Evolutionary conservation across 2,329 filamentous ascomycete species (phyloP), one percentile per base, ranked within the genome.

Genomic region (Periconia sp.): DNA sequence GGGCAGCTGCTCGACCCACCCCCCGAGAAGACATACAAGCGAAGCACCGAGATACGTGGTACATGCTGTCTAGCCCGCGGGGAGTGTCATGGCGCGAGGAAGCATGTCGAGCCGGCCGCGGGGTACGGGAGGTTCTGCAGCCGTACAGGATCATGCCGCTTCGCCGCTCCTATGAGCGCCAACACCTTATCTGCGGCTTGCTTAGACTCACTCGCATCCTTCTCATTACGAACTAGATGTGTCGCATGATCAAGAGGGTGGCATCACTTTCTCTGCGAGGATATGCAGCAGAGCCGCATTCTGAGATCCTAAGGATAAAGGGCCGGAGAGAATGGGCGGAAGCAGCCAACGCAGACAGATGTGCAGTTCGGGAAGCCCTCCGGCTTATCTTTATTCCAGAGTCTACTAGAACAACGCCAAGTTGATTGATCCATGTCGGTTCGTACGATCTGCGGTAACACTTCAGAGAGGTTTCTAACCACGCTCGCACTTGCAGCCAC

Each of bases 261-360:
- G 48, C 34, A 46, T 54, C 36, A 21, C 31, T 48, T 42, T 40
- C 13, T 24, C 41, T 21, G 25, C 39, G 10, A n/a, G 36, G 4
- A 11, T 22, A 33, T 33, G 28, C 23, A 51, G 65, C 65, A 68
- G 65, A 68, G 65, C 65, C 65, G 54, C 65, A 68, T 49, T 19
- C 12, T 26, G n/a, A 13, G 43, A 35, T 21, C 10, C 7, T 23
- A 41, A 50, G 26, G 54, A 64, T 68, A 68, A 67, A 68, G 57
- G 23, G 33, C 29, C 43, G 40, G 24, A 35, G 23, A 35, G 40
- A 26, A 40, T 51, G 52, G 54, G 45, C 34, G 43, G 41, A 33
- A 36, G 36, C 30, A 37, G 16, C n/a, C 30, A 26, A 41, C 23
- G 33, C 23, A 40, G 28, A 22, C 33, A n/a, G n/a, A n/a, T n/a